phyloP scores from a whole-genome alignment of 495 filamentous ascomycete species.

The Corynascus novoguineensis region DNA sequence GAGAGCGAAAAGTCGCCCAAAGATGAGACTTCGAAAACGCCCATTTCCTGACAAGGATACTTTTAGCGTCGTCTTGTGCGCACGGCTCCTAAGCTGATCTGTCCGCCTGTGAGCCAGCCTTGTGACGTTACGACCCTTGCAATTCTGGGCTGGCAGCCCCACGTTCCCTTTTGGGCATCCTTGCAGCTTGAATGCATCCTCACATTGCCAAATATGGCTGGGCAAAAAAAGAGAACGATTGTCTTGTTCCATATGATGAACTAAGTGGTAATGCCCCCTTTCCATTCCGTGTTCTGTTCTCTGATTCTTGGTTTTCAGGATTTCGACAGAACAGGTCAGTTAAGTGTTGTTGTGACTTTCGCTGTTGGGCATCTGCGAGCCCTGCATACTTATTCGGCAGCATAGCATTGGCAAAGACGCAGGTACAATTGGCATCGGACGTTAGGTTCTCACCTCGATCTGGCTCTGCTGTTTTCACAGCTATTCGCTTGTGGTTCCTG shows the following conservation, averaged over 20 bases:
- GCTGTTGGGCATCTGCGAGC: background rate
- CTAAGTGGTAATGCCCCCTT: too few relatives aligned
- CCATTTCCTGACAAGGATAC: background rate
- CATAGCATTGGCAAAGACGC: background rate
- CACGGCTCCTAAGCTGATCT: background rate
- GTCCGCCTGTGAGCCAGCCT: background rate
- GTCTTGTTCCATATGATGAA: too few relatives aligned
- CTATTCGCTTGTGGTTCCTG: background rate
- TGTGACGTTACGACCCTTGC: background rate
- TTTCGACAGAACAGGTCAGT: too few relatives aligned
- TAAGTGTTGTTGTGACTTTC: too few relatives aligned
- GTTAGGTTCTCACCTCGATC: background rate
- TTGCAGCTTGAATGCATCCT: too few relatives aligned
- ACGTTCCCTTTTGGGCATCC: too few relatives aligned
- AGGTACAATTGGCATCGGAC: background rate
- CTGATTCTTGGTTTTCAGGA: too few relatives aligned
- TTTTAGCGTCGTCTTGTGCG: background rate
- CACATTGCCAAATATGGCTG: too few relatives aligned
- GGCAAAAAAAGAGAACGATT: too few relatives aligned
- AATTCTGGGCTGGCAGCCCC: background rate
- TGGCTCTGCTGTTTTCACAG: background rate
- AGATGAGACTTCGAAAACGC: constrained; percentile 3
- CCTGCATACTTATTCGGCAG: background rate
- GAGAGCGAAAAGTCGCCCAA: constrained; percentile 11
- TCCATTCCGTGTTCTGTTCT: too few relatives aligned